A percentile compares a stretch with the other conserved stretches of the same genome.
These are phyloP conservation scores for Spergularia marina DNA, from an alignment of 148 eudicot species.

Conservation along the genomic window DNA sequence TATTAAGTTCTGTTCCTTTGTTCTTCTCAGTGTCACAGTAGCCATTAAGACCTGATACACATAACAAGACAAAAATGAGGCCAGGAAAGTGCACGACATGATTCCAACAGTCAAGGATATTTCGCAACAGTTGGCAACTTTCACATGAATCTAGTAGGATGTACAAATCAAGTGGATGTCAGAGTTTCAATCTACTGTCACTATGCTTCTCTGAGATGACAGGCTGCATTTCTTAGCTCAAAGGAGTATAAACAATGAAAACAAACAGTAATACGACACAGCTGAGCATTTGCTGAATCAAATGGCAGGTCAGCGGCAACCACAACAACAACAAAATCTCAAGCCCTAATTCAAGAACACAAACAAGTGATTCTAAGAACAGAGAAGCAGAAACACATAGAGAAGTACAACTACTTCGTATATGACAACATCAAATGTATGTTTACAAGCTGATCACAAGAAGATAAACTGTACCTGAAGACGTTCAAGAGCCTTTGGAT, in stretches of 20 bases:
- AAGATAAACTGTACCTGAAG: slow-evolving; percentile 57
- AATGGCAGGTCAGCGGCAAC: no score
- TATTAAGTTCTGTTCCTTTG: slow-evolving; percentile 67
- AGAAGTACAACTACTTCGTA: background rate
- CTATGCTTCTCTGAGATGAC: background rate
- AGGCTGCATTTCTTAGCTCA: background rate
- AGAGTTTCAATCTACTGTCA: background rate
- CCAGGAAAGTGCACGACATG: slow-evolving; percentile 2
- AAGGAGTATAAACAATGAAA: no score
- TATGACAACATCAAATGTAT: background rate
- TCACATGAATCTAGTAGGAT: background rate
- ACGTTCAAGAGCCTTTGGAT: slow-evolving; percentile 57
- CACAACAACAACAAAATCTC: no score
- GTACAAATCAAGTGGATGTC: background rate
- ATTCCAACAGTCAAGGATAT: background rate
- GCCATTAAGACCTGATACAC: slow-evolving; percentile 68
- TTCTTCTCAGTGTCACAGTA: slow-evolving; percentile 84
- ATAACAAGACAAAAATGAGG: background rate
- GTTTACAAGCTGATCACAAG: background rate
- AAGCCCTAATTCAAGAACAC: background rate
- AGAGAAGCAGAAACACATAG: background rate
- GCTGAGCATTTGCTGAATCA: no score
- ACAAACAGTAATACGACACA: no score
- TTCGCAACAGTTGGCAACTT: no score
- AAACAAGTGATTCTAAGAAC: background rate